Conservation (phyloP, 108 stramenopile genomes). For the Skeletonema potamos region DNA sequence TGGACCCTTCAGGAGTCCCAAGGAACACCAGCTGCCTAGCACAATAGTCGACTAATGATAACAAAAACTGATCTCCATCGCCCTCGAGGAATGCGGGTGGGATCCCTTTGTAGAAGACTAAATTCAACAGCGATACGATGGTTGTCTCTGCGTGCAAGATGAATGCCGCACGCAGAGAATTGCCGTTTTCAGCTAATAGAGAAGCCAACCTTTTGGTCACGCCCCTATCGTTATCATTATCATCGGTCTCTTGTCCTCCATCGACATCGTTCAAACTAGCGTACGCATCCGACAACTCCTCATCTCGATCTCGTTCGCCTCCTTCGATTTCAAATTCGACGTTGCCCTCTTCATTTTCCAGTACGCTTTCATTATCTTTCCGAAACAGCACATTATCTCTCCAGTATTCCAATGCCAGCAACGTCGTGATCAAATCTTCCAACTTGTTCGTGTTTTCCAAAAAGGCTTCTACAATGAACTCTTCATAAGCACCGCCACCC, state of each 20-base stretch:
- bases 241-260: not conserved
- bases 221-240: not conserved
- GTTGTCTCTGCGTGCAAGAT: constrained; percentile 48
- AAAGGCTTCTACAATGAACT: constrained; percentile 46
- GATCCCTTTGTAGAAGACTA: constrained; percentile 38
- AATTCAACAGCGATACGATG: constrained; percentile 35
- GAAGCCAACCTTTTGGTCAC: constrained; percentile 11
- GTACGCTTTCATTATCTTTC: not conserved
- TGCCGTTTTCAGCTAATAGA: constrained; percentile 39
- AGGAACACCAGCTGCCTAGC: constrained; percentile 50
- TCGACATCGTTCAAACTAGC: not conserved
- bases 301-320: not conserved
- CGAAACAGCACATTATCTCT: constrained; percentile 33
- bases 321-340: not conserved
- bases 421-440: constrained; percentile 22
- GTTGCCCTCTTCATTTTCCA: not conserved
- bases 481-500: not conserved
- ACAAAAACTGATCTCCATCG: constrained; percentile 18
- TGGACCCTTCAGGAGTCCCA: constrained; percentile 23
- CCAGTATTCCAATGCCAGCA: constrained; percentile 49
- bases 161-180: constrained; percentile 33
- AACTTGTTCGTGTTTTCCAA: constrained; percentile 24
- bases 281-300: not conserved
- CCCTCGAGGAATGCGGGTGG: constrained; percentile 28
- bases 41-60: constrained; percentile 53